A percentile compares a stretch with the other conserved stretches of the same genome.
Conservation (phyloP, 768 basidiomycete species). For the Calocera viscosa region DNA sequence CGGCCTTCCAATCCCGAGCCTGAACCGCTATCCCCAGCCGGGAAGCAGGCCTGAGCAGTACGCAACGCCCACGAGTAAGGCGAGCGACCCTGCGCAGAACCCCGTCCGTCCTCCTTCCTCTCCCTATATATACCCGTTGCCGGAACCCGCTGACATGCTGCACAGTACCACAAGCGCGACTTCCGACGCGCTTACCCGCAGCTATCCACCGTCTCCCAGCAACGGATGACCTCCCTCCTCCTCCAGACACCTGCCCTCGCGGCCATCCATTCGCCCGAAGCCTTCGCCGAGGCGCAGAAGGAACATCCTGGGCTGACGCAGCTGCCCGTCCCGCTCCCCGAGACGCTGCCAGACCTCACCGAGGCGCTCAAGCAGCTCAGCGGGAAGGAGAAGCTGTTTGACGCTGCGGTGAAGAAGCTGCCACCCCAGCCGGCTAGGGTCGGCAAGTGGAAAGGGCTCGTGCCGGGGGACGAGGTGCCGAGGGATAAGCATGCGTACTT, state of each 20-base stretch:
- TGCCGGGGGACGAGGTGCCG: conserved; percentile 56
- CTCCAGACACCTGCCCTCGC: conserved; percentile 53
- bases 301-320: conserved; percentile 33
- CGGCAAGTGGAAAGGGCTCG: conserved; percentile 62
- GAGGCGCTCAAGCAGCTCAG: conserved; percentile 59
- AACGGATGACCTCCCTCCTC: conserved; percentile 64
- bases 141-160: not conserved
- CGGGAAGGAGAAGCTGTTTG: conserved; percentile 43
- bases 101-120: conserved; percentile 27
- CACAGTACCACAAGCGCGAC: conserved; percentile 83
- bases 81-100: conserved; percentile 76
- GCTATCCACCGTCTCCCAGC: conserved; percentile 76
- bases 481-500: conserved; percentile 74
- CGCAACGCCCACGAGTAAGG: conserved; percentile 77
- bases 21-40: conserved; percentile 75
- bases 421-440: conserved; percentile 63
- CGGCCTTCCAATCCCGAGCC: conserved; percentile 63
- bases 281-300: conserved; percentile 17
- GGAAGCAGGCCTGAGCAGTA: conserved; percentile 80
- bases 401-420: conserved; percentile 38
- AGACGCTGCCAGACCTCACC: conserved; percentile 47
- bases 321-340: conserved; percentile 26
- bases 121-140: not conserved
- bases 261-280: conserved; percentile 21
- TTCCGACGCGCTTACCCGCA: conserved; percentile 87